Base-by-base conservation (phyloP, 306 rosid genomes). In the Betula pendula region DNA sequence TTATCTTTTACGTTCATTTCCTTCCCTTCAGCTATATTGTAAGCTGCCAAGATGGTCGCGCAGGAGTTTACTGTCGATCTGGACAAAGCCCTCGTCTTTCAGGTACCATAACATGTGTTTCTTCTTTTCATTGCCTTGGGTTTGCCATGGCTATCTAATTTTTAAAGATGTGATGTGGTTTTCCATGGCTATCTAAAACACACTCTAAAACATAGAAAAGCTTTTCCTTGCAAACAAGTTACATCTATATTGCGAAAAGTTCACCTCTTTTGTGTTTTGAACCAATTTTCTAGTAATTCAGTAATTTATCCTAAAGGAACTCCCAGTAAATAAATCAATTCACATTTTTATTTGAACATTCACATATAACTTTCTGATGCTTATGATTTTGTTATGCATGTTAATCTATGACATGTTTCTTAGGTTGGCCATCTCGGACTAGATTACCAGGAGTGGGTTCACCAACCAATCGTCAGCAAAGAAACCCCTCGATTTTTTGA, bases 361-460 rank as follows among this genome's bases (percentile, higher is more conserved):
- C 79, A 14, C 24, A 44, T 6, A 25, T 65, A 3, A 29, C 52
- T 17, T 44, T 60, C 55, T 19, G 73, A 25, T 47, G 53, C 73
- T 51, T 73, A 48, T 31, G 49, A 69, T 58, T 50, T 71, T 49
- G 19, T 60, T 12, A 12, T 75, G 55, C 27, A 25, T 27, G 58
- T 43, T 25, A 77, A 33, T 43, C 72, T 59, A n/a, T 14, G 22
- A 68, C 84, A 44, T 74, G 15, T 81, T 75, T 77, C 72, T 16
- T 68, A 95, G 98, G 97, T 95, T 58, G 98, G 98, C 55, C 89
- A 95, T 89, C 97, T 95, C 56, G 98, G 92, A 74, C 97, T 88
- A 85, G 89, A 77, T 75, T 95, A 95, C 80, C 87, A 95, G 70
- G 97, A 95, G 75, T 95, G 98, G 98, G 90, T 92, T 74, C 98